Evolutionary conservation across 2,329 filamentous ascomycete genomes (phyloP).

Genomic region (Leptographium radiaticola): DNA sequence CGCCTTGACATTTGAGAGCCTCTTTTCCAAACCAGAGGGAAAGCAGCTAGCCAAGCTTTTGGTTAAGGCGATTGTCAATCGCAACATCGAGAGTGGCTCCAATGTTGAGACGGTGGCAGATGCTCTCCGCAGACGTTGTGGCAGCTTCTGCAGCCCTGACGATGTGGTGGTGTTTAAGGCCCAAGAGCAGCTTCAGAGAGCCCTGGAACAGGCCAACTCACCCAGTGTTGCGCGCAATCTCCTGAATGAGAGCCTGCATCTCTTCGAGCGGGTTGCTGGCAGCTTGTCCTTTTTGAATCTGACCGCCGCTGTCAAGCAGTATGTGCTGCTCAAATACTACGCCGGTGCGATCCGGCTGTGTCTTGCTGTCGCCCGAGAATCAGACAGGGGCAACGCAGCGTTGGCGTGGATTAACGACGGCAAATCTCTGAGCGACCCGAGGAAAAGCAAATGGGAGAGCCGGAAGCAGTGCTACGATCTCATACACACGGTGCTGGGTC

Average conservation of each 20-base stretch:
- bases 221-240: constrained; percentile 65
- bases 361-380: constrained; percentile 68
- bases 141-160: constrained; percentile 93
- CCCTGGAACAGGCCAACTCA: constrained; percentile 63
- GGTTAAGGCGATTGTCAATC: constrained; percentile 95
- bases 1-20: constrained; percentile 71
- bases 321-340: constrained; percentile 73
- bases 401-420: constrained; percentile 80
- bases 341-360: constrained; percentile 85
- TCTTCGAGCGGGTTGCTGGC: constrained; percentile 81
- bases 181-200: constrained; percentile 84
- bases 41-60: constrained; percentile 86
- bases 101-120: constrained; percentile 97
- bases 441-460: constrained; percentile 52
- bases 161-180: constrained; percentile 98
- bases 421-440: constrained; percentile 56
- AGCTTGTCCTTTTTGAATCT: constrained; percentile 73
- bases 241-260: constrained; percentile 73
- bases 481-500: constrained; percentile 68
- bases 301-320: constrained; percentile 63
- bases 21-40: constrained; percentile 69
- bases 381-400: constrained; percentile 77
- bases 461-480: constrained; percentile 74
- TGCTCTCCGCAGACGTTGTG: constrained; percentile 79
- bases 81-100: constrained; percentile 90